These are phyloP conservation scores for Penicillium turbatum DNA, from an alignment of 495 filamentous ascomycete genomes.

Conservation along the genomic window DNA sequence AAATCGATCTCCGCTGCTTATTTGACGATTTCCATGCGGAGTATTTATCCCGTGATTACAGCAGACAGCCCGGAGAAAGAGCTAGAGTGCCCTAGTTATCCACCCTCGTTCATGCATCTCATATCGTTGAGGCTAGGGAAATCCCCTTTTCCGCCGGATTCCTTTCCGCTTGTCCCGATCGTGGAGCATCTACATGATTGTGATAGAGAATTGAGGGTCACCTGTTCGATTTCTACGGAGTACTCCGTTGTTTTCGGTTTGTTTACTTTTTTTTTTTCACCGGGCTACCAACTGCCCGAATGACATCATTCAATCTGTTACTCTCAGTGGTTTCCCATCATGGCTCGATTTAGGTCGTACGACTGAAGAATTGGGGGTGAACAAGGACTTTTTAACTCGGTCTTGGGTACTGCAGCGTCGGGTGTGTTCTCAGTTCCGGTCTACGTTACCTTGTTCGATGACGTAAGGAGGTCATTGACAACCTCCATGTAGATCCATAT, in stretches of 20 bases:
- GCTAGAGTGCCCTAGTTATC: slow-evolving; percentile 1
- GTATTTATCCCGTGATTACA: neutral
- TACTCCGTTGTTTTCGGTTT: neutral
- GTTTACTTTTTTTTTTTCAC: neutral
- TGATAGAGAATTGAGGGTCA: neutral
- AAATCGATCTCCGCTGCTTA: slow-evolving; percentile 5
- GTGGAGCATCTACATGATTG: slow-evolving; percentile 1
- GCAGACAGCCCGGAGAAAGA: neutral
- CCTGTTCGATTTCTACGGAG: neutral
- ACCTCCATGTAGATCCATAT: no score
- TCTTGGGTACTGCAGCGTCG: neutral
- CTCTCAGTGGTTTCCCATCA: neutral
- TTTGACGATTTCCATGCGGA: slow-evolving; percentile 3
- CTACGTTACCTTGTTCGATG: neutral
- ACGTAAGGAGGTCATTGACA: neutral
- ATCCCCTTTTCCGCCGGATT: neutral
- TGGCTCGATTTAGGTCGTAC: neutral
- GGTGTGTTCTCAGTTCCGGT: neutral
- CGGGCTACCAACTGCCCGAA: no score
- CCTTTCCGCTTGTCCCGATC: slow-evolving; percentile 8
- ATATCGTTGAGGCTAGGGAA: slow-evolving; percentile 1
- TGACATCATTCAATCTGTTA: neutral
- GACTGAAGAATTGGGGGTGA: neutral
- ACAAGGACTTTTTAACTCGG: neutral
- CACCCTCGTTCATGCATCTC: slow-evolving; percentile 6